Percentiles rank a stretch among this genome's conserved stretches.
Evolutionary conservation across 441 rosid species (phyloP).

Genomic region (Corymbia citriodora): DNA sequence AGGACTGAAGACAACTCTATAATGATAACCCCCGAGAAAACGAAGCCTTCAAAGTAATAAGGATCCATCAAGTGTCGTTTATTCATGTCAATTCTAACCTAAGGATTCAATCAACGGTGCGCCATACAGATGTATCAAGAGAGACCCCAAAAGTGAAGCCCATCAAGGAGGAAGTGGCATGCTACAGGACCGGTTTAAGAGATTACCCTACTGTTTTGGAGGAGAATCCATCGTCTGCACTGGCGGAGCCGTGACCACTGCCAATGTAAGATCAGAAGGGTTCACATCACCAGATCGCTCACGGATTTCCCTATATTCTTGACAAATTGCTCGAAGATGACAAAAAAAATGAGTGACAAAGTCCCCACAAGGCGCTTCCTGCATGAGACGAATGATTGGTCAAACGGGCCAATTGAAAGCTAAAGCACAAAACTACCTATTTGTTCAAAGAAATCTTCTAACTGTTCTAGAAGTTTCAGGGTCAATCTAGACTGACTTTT

Average conservation of each 20-base stretch:
- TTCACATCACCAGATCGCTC: constrained; percentile 36
- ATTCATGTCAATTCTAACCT: background rate
- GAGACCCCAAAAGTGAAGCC: background rate
- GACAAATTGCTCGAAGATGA: constrained; percentile 89
- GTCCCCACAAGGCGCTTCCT: constrained; percentile 94
- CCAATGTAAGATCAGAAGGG: constrained; percentile 29
- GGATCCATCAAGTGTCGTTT: background rate
- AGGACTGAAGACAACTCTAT: background rate
- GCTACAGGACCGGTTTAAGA: background rate
- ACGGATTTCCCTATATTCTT: constrained; percentile 79
- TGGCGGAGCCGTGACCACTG: constrained; percentile 56
- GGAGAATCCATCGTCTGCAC: constrained; percentile 61
- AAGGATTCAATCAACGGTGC: background rate
- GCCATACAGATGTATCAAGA: background rate
- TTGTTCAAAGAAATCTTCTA: background rate
- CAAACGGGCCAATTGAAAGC: background rate
- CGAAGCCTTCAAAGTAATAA: background rate
- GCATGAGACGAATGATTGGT: constrained; percentile 11
- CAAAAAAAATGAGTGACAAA: constrained; percentile 74
- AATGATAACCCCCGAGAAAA: background rate
- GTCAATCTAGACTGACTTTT: background rate
- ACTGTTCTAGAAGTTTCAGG: background rate
- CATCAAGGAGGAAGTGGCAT: background rate
- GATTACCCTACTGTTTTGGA: background rate
- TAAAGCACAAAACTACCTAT: background rate